Conservation (phyloP, 129 eudicot species). For the Lonicera japonica region DNA sequence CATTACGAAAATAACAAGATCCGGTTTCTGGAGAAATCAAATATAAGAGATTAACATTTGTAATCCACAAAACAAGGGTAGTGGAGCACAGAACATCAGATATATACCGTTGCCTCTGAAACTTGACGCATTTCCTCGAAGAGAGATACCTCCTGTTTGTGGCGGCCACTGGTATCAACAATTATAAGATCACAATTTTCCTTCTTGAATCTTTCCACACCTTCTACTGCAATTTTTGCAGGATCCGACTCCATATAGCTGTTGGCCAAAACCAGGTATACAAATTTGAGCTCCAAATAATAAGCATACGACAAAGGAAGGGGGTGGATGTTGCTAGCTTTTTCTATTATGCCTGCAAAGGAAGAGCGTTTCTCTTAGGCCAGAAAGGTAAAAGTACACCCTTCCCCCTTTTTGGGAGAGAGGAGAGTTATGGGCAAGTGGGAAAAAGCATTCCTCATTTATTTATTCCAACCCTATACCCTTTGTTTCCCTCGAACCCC, state of each 20-base stretch:
- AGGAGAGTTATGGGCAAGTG: too few relatives aligned
- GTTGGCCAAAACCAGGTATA: conserved; percentile 10
- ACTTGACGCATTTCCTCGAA: conserved; percentile 99
- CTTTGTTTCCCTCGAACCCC: too few relatives aligned
- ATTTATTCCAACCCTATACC: too few relatives aligned
- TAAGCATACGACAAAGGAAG: neutral
- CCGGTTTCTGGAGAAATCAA: conserved; percentile 71
- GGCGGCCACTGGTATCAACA: conserved; percentile 97
- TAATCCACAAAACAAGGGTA: neutral
- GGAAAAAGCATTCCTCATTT: too few relatives aligned
- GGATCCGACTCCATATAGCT: conserved; percentile 97
- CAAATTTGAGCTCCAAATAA: neutral
- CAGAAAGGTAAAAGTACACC: too few relatives aligned
- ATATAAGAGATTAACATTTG: conserved; percentile 9
- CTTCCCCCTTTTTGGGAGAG: too few relatives aligned
- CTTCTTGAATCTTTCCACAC: conserved; percentile 81
- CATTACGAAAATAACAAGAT: conserved; percentile 92
- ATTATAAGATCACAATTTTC: conserved; percentile 82
- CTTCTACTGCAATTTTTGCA: conserved; percentile 83
- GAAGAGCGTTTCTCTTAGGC: too few relatives aligned
- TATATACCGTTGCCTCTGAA: conserved; percentile 77
- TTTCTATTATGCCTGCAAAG: too few relatives aligned
- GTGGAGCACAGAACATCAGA: neutral
- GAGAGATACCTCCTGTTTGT: conserved; percentile 86
- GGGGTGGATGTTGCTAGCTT: too few relatives aligned